Conservation (phyloP, 352 stramenopile species). For the Phytophthora lateralis region DNA sequence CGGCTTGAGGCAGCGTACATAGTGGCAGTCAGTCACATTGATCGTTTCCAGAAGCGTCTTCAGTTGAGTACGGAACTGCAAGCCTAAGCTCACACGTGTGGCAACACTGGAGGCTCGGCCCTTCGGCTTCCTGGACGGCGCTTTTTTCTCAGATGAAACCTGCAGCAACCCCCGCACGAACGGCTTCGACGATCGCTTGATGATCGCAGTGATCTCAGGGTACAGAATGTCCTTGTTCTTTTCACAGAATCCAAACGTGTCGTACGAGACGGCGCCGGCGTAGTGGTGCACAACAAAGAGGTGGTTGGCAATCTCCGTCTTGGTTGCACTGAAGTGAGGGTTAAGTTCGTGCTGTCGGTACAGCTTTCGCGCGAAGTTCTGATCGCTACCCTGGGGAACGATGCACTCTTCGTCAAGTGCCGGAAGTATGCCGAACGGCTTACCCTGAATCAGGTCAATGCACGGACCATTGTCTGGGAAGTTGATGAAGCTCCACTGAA, state of each 20-base stretch:
- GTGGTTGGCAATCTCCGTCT: slow-evolving; percentile 82
- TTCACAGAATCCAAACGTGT: slow-evolving; percentile 94
- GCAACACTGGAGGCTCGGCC: slow-evolving; percentile 39
- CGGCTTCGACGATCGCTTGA: slow-evolving; percentile 71
- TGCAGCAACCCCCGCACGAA: slow-evolving; percentile 73
- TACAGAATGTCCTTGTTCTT: slow-evolving; percentile 96
- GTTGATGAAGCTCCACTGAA: slow-evolving; percentile 91
- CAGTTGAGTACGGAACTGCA: slow-evolving; percentile 94
- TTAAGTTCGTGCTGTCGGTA: slow-evolving; percentile 74
- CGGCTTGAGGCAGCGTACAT: slow-evolving; percentile 99
- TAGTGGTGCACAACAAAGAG: slow-evolving; percentile 92
- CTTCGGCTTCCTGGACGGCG: slow-evolving; percentile 37
- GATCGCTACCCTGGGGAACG: slow-evolving; percentile 85
- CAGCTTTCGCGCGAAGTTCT: slow-evolving; percentile 87
- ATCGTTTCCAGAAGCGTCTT: slow-evolving; percentile 93
- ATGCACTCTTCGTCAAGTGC: slow-evolving; percentile 92
- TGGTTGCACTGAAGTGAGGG: slow-evolving; percentile 74
- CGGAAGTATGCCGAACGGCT: slow-evolving; percentile 84
- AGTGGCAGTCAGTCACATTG: slow-evolving; percentile 95
- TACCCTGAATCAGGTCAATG: slow-evolving; percentile 89
- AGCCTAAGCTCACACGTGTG: slow-evolving; percentile 70
- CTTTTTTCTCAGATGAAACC: slow-evolving; percentile 30
- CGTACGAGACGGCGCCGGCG: slow-evolving; percentile 93
- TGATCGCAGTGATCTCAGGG: slow-evolving; percentile 77
- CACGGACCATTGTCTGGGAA: slow-evolving; percentile 91